Conservation (phyloP, 768 basidiomycete genomes). For the Naganishia kalamii region DNA sequence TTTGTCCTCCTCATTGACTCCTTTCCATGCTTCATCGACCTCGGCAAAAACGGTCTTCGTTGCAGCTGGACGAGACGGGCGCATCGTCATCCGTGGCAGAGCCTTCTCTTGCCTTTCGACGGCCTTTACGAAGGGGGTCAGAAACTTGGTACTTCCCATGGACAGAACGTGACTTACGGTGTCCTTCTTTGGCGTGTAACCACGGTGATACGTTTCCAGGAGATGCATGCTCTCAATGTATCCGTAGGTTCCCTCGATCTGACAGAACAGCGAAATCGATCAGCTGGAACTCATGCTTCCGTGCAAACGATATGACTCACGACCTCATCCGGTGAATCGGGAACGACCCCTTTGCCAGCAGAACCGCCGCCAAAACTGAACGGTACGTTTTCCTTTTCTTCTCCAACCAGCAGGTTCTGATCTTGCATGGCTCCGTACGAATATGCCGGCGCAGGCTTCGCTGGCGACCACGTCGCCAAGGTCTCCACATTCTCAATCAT, state of each 20-base stretch:
- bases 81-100: background rate
- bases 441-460: background rate
- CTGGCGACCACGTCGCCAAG: constrained; percentile 20
- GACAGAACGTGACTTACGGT: background rate
- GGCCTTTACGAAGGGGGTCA: background rate
- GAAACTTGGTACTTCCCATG: background rate
- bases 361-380: too few relatives aligned
- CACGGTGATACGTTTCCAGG: constrained; percentile 7
- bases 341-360: background rate
- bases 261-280: background rate
- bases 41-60: background rate
- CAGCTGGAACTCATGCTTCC: background rate
- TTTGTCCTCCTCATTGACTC: background rate
- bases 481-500: constrained; percentile 19
- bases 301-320: background rate
- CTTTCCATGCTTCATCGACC: constrained; percentile 4
- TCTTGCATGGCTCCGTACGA: background rate
- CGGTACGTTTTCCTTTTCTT: constrained; percentile 2
- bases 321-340: background rate
- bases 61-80: too few relatives aligned
- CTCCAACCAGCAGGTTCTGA: background rate
- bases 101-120: background rate
- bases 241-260: constrained; percentile 10
- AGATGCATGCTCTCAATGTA: background rate
- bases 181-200: constrained; percentile 5